phyloP scores from a whole-genome alignment of 768 basidiomycete species.

The Termitomyces sp. region DNA sequence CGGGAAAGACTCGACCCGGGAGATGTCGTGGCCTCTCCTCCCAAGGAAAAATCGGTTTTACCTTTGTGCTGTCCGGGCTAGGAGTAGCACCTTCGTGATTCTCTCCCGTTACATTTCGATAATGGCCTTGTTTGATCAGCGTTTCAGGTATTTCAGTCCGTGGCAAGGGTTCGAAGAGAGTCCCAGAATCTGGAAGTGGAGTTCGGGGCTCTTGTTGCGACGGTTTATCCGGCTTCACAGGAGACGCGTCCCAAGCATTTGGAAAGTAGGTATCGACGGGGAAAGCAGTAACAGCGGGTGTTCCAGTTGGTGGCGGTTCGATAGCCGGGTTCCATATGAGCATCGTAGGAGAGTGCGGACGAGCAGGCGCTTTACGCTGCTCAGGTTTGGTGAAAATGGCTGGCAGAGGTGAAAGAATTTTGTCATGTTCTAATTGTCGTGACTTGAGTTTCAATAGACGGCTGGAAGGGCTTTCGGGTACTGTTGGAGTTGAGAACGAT shows the following conservation, averaged over 20 bases:
- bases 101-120: conserved; percentile 58
- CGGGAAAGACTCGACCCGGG: conserved; percentile 72
- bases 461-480: conserved; percentile 8
- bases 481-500: conserved; percentile 8
- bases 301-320: conserved; percentile 69
- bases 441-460: conserved; percentile 8
- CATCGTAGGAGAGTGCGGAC: conserved; percentile 57
- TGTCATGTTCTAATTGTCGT: conserved; percentile 14
- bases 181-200: conserved; percentile 33
- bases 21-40: conserved; percentile 66
- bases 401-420: conserved; percentile 12
- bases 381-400: conserved; percentile 15
- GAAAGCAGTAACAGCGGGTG: conserved; percentile 51
- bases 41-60: conserved; percentile 92
- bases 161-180: conserved; percentile 59
- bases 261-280: conserved; percentile 75
- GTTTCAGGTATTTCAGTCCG: conserved; percentile 59
- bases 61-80: conserved; percentile 65
- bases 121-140: conserved; percentile 67
- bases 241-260: conserved; percentile 79
- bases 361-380: conserved; percentile 24
- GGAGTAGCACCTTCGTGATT: conserved; percentile 33
- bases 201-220: conserved; percentile 24
- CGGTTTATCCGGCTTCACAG: conserved; percentile 33
- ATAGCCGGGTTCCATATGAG: conserved; percentile 76